Evolutionary conservation across 768 basidiomycete genomes (phyloP), one percentile per base, ranked within the genome.

Genomic region (Cystofilobasidium bisporidii): DNA sequence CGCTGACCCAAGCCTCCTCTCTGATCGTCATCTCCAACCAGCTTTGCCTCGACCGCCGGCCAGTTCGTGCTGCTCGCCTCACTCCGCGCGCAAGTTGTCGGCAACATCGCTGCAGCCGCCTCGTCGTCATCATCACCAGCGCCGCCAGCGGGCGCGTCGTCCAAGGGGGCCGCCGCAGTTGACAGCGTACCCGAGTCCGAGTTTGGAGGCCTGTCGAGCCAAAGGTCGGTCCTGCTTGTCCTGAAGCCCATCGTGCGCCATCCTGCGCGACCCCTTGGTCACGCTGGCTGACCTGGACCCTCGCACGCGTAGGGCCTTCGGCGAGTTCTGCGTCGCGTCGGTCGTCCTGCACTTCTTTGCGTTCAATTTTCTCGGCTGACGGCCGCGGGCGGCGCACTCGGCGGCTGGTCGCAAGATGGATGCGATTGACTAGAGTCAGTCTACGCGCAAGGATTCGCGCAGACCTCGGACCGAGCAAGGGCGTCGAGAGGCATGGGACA

Each of bases 301-400:
- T 40, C 26, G 28, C 14, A 14, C 32, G 47, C 12, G 47, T 72
- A 99, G 96, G 74, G 96, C 96, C 24, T 99, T 99, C 74, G 93
- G 89, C 55, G 96, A 99, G 75, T 99, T 97, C 74, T 88, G 88
- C 32, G 77, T 93, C 55, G 92, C 92, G n/a, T 93, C 91, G 3
- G 86, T 98, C 70, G 85, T 98, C 45, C 81, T 99, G 40, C 96
- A 99, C 78, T 92, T 97, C 81, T 99, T 98, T 77, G 93, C 96
- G 69, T 97, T 86, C 83, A 97, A 97, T 79, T 98, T 96, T 83
- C 82, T 99, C 18, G 96, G 94, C 77, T 98, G 53, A 56, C 20
- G 10, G 3, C 17, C 14, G 20, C 18, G n/a, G n/a, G n/a, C n/a
- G n/a, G n/a, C n/a, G n/a, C n/a, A n/a, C n/a, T n/a, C n/a, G n/a